Base-by-base conservation (phyloP, 2,329 filamentous ascomycete genomes). In the Calonectria multiphialidica region DNA sequence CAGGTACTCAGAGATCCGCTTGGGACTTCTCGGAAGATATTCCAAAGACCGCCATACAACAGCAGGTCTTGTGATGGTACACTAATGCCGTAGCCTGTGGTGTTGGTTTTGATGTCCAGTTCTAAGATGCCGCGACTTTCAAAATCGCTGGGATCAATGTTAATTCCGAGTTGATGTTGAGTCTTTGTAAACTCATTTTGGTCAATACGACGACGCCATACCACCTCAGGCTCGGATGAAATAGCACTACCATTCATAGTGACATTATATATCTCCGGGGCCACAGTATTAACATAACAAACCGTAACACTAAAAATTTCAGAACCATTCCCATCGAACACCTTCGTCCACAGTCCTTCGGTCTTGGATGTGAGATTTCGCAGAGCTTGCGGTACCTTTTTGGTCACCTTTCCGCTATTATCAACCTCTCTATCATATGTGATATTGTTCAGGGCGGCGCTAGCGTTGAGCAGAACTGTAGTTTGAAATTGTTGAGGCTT, bases 201-300 rank as follows among this genome's bases (percentile, higher is more conserved):
- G 21, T 47, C 30, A 1, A 5, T 18, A 23, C 8, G 70, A 68
- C 64, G 65, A 49, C 25, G 63, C 70, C 3, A 62, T 40, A 1
- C 44, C 47, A 64, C 2, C n/a, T 23, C 67, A 0, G 74, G 73
- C 0, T 75, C 73, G 0, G 62, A 67, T 6, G 57, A 0, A 1
- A 75, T 9, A 2, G 53, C 21, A 10, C 28, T 8, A 0, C 74
- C 73, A 0, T 35, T 18, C 67, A 75, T 75, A 2, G 71, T 73
- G 1, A 75, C 73, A 7, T 75, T 67, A 6, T 66, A 75, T 0
- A 65, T 2, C 1, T 64, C 28, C 0, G 73, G 73, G 1, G 15
- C 25, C 37, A 23, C 42, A 1, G 40, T 55, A 0, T 28, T 66
- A 2, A 71, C 49, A 8, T 73, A 72, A 3, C 57, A 75, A 0